Evolutionary conservation across 2,329 filamentous ascomycete species (phyloP).

Genomic region (Clarireedia paspali): DNA sequence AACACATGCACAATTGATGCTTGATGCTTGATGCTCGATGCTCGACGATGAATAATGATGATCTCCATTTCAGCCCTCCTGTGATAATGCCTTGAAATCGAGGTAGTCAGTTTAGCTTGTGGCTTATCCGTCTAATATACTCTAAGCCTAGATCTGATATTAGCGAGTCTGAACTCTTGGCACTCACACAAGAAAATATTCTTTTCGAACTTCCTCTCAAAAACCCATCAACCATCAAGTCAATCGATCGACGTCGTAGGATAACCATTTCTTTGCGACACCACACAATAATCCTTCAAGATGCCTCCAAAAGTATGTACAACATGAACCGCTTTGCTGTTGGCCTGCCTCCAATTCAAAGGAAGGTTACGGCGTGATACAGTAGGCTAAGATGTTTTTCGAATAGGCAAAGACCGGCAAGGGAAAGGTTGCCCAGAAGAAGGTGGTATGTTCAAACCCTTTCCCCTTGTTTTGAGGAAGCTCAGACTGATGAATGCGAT

Average conservation of each 20-base stretch:
- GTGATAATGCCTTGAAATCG: neutral
- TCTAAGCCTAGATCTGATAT: neutral
- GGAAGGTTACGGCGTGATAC: constrained; percentile 53
- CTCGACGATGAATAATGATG: neutral
- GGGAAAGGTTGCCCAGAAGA: constrained; percentile 6
- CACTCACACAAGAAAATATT: constrained; percentile 14
- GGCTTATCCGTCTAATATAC: neutral
- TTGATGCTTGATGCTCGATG: too few species aligned
- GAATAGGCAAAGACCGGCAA: constrained; percentile 53
- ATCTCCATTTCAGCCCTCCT: neutral
- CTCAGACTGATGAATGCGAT: constrained; percentile 6
- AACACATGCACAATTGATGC: neutral
- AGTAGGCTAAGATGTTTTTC: constrained; percentile 86
- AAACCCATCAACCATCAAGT: constrained; percentile 11
- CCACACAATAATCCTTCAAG: constrained; percentile 38
- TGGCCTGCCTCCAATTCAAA: constrained; percentile 45
- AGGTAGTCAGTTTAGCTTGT: neutral
- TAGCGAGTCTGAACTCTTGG: constrained; percentile 19
- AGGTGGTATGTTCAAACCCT: constrained; percentile 23
- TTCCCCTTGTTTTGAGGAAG: neutral
- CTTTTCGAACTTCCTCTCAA: neutral
- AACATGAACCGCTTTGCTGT: constrained; percentile 76
- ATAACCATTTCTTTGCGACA: constrained; percentile 64
- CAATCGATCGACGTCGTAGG: constrained; percentile 33
- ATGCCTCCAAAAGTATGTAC: constrained; percentile 94